phyloP scores from a whole-genome alignment of 805 yeast species.

The Metschnikowia matae region DNA sequence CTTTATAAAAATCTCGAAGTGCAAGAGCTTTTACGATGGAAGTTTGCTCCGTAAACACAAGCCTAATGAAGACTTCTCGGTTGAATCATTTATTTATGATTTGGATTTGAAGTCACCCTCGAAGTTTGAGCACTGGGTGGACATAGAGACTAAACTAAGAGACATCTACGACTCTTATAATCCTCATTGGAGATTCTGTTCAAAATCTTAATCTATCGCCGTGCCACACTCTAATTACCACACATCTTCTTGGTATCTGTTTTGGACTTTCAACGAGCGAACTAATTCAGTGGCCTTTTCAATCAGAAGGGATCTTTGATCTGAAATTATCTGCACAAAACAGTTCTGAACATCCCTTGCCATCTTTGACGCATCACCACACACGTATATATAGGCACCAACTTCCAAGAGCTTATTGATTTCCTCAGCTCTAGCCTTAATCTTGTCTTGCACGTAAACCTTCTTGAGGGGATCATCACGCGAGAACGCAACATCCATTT shows the following conservation, averaged over 20 bases:
- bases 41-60: neutral
- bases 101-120: slow-evolving; percentile 44
- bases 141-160: slow-evolving; percentile 35
- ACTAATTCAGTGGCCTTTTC: slow-evolving; percentile 73
- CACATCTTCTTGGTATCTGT: slow-evolving; percentile 94
- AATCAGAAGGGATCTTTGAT: slow-evolving; percentile 57
- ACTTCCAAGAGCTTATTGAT: slow-evolving; percentile 50
- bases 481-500: slow-evolving; percentile 80
- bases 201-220: neutral
- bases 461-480: slow-evolving; percentile 56
- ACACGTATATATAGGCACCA: slow-evolving; percentile 89
- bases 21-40: neutral
- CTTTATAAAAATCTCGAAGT: slow-evolving; percentile 32
- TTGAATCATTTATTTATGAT: slow-evolving; percentile 42
- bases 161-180: slow-evolving; percentile 6
- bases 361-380: slow-evolving; percentile 97
- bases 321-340: slow-evolving; percentile 56
- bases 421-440: slow-evolving; percentile 50
- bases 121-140: slow-evolving; percentile 45
- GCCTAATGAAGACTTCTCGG: neutral
- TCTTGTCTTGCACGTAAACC: slow-evolving; percentile 81
- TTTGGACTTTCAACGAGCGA: slow-evolving; percentile 74
- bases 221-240: slow-evolving; percentile 50
- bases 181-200: slow-evolving; percentile 6
- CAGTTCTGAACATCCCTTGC: slow-evolving; percentile 87